phyloP scores from a whole-genome alignment of 2,329 filamentous ascomycete species.

The Penicillium sp. region DNA sequence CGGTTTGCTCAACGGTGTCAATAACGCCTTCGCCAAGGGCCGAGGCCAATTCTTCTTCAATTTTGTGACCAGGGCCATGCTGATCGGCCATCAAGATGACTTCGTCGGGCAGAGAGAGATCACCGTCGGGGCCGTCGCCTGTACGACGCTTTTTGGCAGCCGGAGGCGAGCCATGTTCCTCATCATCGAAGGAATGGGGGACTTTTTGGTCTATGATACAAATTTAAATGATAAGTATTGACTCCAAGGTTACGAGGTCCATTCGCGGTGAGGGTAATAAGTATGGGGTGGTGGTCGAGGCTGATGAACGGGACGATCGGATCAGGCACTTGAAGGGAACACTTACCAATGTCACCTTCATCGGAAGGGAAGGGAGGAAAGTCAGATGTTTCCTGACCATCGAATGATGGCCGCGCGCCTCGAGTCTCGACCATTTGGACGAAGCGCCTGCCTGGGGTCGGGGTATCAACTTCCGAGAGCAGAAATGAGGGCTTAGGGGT shows the following conservation, averaged over 20 bases:
- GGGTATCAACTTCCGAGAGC: slow-evolving; percentile 40
- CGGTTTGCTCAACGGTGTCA: slow-evolving; percentile 26
- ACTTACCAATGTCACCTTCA: slow-evolving; percentile 36
- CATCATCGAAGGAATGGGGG: slow-evolving; percentile 33
- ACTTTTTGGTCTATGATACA: slow-evolving; percentile 28
- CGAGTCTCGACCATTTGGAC: slow-evolving; percentile 35
- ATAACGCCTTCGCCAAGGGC: slow-evolving; percentile 32
- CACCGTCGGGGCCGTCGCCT: slow-evolving; percentile 28
- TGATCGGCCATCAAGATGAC: slow-evolving; percentile 23
- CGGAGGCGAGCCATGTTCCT: slow-evolving; percentile 32
- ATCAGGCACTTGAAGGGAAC: slow-evolving; percentile 2
- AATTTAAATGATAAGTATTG: neutral
- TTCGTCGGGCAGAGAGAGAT: slow-evolving; percentile 19
- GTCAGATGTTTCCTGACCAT: slow-evolving; percentile 28
- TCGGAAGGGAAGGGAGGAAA: slow-evolving; percentile 31
- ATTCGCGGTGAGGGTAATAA: neutral
- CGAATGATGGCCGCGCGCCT: slow-evolving; percentile 28
- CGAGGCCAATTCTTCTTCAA: slow-evolving; percentile 38
- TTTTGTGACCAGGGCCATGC: slow-evolving; percentile 30
- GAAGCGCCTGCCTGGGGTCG: slow-evolving; percentile 20
- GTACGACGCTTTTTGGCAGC: slow-evolving; percentile 43
- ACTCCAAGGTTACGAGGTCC: neutral
- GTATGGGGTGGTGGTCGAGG: slow-evolving; percentile 1
- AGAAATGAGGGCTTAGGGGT: slow-evolving; percentile 51
- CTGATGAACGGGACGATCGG: slow-evolving; percentile 6